Evolutionary conservation across 1,139 yeast species (phyloP).

Genomic region (Geotrichum reessii): DNA sequence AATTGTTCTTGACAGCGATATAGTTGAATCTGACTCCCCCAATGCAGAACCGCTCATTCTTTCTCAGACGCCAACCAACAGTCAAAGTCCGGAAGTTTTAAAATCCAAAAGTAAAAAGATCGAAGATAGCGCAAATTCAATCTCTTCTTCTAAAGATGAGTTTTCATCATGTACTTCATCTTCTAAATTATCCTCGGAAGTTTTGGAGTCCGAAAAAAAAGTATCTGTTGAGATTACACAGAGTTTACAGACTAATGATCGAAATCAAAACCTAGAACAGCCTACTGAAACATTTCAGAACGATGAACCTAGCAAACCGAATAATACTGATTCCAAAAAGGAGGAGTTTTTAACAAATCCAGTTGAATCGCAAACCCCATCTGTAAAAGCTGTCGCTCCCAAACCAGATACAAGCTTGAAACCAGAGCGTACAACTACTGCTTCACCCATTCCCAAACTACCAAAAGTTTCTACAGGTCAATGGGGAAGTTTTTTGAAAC

Average conservation of each 20-base stretch:
- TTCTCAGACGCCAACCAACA: background rate
- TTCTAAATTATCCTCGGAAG: background rate
- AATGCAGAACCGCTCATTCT: background rate
- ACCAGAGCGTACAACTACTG: background rate
- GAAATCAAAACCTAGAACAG: background rate
- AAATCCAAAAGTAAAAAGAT: background rate
- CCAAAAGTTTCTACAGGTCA: slow-evolving; percentile 17
- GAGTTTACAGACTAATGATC: background rate
- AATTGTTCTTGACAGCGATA: background rate
- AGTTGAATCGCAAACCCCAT: background rate
- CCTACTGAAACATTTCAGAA: background rate
- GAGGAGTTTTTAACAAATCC: background rate
- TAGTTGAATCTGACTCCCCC: background rate
- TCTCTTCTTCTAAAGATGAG: background rate
- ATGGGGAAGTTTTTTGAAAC: slow-evolving; percentile 35
- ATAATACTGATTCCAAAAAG: background rate
- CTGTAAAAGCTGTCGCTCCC: background rate
- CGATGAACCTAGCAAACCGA: background rate
- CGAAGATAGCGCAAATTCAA: background rate
- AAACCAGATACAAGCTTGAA: background rate
- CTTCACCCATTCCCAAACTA: background rate
- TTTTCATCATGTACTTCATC: background rate
- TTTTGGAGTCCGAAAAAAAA: background rate
- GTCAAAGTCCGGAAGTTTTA: background rate
- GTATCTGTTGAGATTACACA: background rate